Evolutionary conservation across 2,329 filamentous ascomycete genomes (phyloP).

Genomic region (Fusarium sp.): DNA sequence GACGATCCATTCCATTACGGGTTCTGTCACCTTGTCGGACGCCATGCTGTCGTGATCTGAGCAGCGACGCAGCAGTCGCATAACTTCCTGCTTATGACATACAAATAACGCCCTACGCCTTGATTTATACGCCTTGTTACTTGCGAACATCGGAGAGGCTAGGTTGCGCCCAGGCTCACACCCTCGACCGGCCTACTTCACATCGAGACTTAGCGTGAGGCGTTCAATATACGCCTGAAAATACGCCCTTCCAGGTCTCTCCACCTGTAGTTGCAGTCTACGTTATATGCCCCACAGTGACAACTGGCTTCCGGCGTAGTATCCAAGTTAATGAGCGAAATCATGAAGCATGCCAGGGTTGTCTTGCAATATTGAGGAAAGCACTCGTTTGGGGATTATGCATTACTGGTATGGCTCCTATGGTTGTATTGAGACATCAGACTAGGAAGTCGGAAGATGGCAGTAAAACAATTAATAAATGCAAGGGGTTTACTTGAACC

Average conservation of each 20-base stretch:
- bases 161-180: background rate
- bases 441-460: accelerated
- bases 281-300: background rate
- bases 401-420: accelerated
- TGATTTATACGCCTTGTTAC: accelerated
- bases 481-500: background rate
- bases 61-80: background rate
- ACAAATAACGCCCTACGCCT: background rate
- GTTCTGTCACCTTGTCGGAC: background rate
- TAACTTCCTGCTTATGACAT: background rate
- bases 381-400: accelerated
- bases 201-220: no score
- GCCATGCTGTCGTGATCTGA: background rate
- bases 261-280: background rate
- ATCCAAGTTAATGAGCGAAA: accelerated
- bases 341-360: background rate
- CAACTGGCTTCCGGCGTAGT: background rate
- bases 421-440: accelerated
- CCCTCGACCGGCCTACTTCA: accelerated
- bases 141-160: background rate
- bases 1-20: background rate
- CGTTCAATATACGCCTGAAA: background rate
- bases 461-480: accelerated
- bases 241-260: background rate
- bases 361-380: accelerated